Evolutionary conservation across 2,329 filamentous ascomycete genomes (phyloP).

Genomic region (Aspergillus oerlinghausenensis): DNA sequence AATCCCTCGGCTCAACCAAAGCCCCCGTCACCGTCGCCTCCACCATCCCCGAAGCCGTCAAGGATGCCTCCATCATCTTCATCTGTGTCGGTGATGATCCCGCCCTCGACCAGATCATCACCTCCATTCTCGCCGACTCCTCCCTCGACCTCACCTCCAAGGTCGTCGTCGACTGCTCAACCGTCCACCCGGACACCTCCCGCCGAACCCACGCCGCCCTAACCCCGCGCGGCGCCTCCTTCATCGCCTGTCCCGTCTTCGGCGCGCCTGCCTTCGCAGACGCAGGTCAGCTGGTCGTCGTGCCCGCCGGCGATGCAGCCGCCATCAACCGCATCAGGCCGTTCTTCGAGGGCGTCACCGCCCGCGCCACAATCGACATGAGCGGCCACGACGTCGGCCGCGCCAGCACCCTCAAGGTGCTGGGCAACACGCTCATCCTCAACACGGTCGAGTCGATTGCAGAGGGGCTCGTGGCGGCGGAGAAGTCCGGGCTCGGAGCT

Average conservation of each 20-base stretch:
- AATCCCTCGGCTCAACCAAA: constrained; percentile 57
- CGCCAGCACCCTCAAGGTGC: constrained; percentile 69
- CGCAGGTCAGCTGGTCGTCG: constrained; percentile 64
- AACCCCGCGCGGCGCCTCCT: constrained; percentile 59
- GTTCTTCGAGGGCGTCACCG: constrained; percentile 69
- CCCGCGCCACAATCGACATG: constrained; percentile 66
- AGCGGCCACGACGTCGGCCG: constrained; percentile 64
- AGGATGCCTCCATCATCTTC: constrained; percentile 72
- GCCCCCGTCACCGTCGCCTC: constrained; percentile 61
- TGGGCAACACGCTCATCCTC: constrained; percentile 82
- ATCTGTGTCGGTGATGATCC: constrained; percentile 73
- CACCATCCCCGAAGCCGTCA: constrained; percentile 62
- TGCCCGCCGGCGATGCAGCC: constrained; percentile 61
- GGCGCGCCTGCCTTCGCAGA: constrained; percentile 46
- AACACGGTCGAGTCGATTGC: constrained; percentile 77
- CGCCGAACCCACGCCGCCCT: constrained; percentile 58
- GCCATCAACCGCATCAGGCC: constrained; percentile 62
- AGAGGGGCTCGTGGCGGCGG: constrained; percentile 72
- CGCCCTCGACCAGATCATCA: constrained; percentile 61
- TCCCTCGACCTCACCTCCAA: constrained; percentile 60
- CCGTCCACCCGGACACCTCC: constrained; percentile 78
- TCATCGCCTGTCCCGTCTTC: constrained; percentile 64
- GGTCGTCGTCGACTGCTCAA: constrained; percentile 82
- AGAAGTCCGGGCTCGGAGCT: constrained; percentile 71
- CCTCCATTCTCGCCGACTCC: constrained; percentile 46